Base-by-base conservation (phyloP, 2,329 filamentous ascomycete species). In the Cladosporium oxysporum region DNA sequence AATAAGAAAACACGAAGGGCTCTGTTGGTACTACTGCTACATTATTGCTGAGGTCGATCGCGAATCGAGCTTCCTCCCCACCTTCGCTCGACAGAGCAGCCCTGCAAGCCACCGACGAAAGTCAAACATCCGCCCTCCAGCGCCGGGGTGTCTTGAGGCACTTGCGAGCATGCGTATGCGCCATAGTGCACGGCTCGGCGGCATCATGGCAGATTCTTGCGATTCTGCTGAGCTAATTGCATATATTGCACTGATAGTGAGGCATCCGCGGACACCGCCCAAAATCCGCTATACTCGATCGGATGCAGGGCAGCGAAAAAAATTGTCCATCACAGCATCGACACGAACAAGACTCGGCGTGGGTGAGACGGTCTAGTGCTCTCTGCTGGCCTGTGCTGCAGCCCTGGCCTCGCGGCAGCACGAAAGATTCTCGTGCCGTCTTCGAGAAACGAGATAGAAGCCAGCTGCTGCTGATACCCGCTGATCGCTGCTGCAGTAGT, bases 371-470 rank as follows among this genome's bases (percentile, higher is more conserved):
- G 57, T 33, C 31, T 47, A 59, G 57, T 29, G 33, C 57, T 29
- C 6, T 31, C 37, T 47, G n/a, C 23, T 28, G 57, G 57, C 57
- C 37, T 23, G 23, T 59, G 57, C 57, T n/a, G 41, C 57, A 47
- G 57, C 16, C 35, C 29, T 37, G 55, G 23, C n/a, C 33, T n/a
- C 26, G 18, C 29, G 53, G 59, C 41, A 47, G 41, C 41, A 47
- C n/a, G 41, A 8, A 47, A 47, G 41, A 21, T n/a, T 47, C 5
- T 47, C n/a, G 11, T 47, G 5, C 10, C 41, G 41, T 12, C 41
- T 62, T 62, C 59, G 59, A 62, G 59, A 62, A 62, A 52, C 28
- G 47, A 52, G 47, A 29, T 62, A 53, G 59, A 62, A 62, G 44
- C n/a, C 47, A 1, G 16, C 2, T 41, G 37, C 16, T 44, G 41